A percentile compares a stretch with the other conserved stretches of the same genome.
phyloP scores from a whole-genome alignment of 2,329 filamentous ascomycete genomes.

The Alternaria viburni region DNA sequence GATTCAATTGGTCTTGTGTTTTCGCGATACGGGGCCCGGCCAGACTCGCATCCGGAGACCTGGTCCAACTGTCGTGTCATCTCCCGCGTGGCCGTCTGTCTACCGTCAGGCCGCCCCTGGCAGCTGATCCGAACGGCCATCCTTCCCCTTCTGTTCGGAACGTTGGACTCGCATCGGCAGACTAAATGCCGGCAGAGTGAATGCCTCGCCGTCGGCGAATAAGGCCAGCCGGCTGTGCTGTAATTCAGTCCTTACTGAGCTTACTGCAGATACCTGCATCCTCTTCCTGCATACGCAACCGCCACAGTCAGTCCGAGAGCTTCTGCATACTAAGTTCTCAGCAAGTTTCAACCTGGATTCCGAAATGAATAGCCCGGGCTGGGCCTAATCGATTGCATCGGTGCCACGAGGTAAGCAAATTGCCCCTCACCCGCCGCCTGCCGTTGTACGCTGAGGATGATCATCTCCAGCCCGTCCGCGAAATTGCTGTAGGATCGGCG shows the following conservation, averaged over 20 bases:
- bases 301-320: background rate
- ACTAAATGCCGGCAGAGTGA: background rate
- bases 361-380: background rate
- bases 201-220: background rate
- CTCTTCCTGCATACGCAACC: background rate
- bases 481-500: conserved; percentile 31
- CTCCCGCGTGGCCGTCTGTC: conserved; percentile 15
- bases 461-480: conserved; percentile 21
- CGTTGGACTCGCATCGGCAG: background rate
- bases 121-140: background rate
- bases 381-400: background rate
- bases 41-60: conserved; percentile 14
- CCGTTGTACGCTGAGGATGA: conserved; percentile 15
- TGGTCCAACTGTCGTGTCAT: conserved; percentile 14
- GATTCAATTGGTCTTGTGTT: conserved; percentile 1
- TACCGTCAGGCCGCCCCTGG: conserved; percentile 6
- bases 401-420: conserved; percentile 4
- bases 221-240: background rate
- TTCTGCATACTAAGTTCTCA: background rate
- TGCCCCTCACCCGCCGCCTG: conserved; percentile 4
- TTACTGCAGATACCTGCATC: background rate
- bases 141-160: conserved; percentile 4
- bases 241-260: background rate
- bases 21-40: background rate
- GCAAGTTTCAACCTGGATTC: background rate